Evolutionary conservation across 2,329 filamentous ascomycete genomes (phyloP).

Genomic region (Hymenoscyphus fructigenus): DNA sequence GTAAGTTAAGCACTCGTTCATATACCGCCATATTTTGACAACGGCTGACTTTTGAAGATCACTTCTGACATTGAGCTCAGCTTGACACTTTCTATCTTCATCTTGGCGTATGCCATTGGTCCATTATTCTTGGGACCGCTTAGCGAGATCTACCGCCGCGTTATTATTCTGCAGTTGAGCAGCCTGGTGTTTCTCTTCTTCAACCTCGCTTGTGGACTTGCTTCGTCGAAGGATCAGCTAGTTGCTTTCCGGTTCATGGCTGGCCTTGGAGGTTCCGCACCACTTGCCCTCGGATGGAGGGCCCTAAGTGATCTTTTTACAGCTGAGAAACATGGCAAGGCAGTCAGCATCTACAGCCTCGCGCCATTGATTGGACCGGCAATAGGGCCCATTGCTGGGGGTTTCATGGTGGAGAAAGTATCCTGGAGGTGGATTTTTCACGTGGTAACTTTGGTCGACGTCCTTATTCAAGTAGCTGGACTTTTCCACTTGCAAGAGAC

Average conservation of each 20-base stretch:
- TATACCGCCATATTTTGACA: background rate
- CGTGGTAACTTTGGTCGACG: conserved; percentile 46
- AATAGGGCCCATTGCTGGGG: conserved; percentile 48
- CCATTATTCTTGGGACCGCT: conserved; percentile 42
- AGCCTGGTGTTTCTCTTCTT: conserved; percentile 61
- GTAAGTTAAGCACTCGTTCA: conserved; percentile 27
- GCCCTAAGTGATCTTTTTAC: conserved; percentile 61
- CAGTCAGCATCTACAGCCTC: conserved; percentile 61
- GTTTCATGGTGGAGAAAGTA: conserved; percentile 44
- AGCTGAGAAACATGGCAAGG: conserved; percentile 51
- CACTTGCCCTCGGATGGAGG: conserved; percentile 61
- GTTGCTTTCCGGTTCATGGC: conserved; percentile 68
- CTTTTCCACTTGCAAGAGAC: conserved; percentile 46
- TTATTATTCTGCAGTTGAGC: conserved; percentile 57
- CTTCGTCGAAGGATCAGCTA: conserved; percentile 53
- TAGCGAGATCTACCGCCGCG: conserved; percentile 56
- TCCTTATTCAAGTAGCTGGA: conserved; percentile 41
- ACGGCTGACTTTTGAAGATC: too few relatives aligned
- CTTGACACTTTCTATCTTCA: conserved; percentile 42
- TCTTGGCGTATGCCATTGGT: conserved; percentile 45
- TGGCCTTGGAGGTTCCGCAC: conserved; percentile 60
- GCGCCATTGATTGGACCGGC: conserved; percentile 66
- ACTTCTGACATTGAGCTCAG: too few relatives aligned
- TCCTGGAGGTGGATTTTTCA: conserved; percentile 55
- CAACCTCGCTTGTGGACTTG: conserved; percentile 57